Conservation (phyloP, 202 grass and related monocot genomes). For the Elaeis oleifera region DNA sequence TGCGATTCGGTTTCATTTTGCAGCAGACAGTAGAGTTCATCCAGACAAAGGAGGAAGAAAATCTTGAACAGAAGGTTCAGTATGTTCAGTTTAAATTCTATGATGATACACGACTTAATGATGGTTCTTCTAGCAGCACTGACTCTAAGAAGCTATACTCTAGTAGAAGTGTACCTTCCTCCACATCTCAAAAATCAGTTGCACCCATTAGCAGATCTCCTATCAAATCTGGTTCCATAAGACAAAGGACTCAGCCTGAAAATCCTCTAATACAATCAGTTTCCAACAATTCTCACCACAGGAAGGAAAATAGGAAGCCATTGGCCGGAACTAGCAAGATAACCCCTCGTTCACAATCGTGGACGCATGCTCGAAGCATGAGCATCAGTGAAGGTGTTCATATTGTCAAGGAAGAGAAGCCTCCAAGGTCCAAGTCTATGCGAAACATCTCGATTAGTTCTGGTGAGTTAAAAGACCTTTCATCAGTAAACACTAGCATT, state of each 20-base stretch:
- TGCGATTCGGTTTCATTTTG: too few relatives aligned
- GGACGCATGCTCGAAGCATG: slow-evolving; percentile 12
- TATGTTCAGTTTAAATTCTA: too few relatives aligned
- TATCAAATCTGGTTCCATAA: not conserved
- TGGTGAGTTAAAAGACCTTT: slow-evolving; percentile 11
- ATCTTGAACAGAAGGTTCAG: too few relatives aligned
- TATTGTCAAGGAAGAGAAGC: slow-evolving; percentile 4
- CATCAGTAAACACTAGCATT: not conserved
- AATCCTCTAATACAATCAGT: not conserved
- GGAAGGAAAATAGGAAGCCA: slow-evolving; percentile 12
- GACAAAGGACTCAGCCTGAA: not conserved
- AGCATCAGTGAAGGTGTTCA: not conserved
- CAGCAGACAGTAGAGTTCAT: too few relatives aligned
- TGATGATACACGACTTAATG: not conserved
- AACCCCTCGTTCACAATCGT: not conserved
- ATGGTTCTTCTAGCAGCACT: not conserved
- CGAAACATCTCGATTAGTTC: slow-evolving; percentile 1
- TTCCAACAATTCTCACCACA: not conserved
- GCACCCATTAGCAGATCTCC: not conserved
- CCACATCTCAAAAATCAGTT: not conserved
- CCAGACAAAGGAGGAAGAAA: too few relatives aligned
- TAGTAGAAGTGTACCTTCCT: not conserved
- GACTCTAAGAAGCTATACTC: not conserved
- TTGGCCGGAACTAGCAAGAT: not conserved
- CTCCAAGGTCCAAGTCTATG: not conserved